Evolutionary conservation across 345 rosid genomes (phyloP).

Genomic region (Syzygium oleosum): DNA sequence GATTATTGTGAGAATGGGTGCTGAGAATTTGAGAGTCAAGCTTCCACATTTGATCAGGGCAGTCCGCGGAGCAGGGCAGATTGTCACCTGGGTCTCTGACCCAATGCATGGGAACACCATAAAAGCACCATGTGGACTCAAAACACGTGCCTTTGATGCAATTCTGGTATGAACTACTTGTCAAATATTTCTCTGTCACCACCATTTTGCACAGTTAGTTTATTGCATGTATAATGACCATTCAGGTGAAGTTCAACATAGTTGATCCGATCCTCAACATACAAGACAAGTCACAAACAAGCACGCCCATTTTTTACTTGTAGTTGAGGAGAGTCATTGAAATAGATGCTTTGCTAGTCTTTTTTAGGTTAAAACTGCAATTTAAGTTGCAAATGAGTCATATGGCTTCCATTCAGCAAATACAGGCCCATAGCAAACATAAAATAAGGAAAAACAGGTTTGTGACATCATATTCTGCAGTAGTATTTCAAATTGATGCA

Average conservation of each 20-base stretch:
- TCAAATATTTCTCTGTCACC: not conserved
- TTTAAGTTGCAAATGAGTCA: not conserved
- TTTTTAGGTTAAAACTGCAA: not conserved
- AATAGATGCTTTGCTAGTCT: not conserved
- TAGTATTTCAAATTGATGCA: not conserved
- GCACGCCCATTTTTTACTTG: not conserved
- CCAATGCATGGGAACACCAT: conserved; percentile 71
- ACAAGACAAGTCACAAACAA: not conserved
- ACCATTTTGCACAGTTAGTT: not conserved
- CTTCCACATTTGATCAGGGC: conserved; percentile 55
- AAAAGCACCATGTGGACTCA: conserved; percentile 61
- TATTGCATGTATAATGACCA: not conserved
- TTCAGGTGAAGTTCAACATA: not conserved
- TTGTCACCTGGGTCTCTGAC: conserved; percentile 65
- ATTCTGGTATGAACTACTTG: conserved; percentile 29
- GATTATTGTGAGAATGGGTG: conserved; percentile 57
- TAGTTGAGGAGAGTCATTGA: not conserved
- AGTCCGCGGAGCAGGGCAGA: conserved; percentile 49
- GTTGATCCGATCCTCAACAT: not conserved
- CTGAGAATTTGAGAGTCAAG: conserved; percentile 58
- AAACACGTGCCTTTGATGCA: conserved; percentile 59
- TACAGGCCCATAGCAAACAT: not conserved
- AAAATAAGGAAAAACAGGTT: not conserved
- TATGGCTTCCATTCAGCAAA: not conserved
- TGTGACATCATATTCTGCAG: not conserved